phyloP scores from a whole-genome alignment of 176 grass and related monocot species.

The Juncus inflexus region DNA sequence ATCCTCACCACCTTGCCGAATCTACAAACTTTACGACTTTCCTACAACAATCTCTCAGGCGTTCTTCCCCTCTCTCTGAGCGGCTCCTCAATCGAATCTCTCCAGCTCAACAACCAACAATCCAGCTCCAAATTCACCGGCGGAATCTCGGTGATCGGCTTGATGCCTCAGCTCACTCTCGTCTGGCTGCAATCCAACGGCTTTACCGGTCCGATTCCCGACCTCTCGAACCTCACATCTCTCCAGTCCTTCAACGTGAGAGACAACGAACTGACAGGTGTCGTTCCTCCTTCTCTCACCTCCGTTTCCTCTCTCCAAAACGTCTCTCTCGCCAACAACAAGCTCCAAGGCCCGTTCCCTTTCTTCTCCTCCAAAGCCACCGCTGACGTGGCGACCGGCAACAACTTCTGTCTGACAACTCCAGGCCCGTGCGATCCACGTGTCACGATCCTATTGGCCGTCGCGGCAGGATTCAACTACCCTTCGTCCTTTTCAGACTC shows the following conservation, averaged over 20 bases:
- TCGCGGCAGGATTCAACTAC: constrained; percentile 72
- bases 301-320: constrained; percentile 30
- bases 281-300: constrained; percentile 48
- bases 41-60: constrained; percentile 65
- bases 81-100: constrained; percentile 35
- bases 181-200: constrained; percentile 72
- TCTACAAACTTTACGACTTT: constrained; percentile 43
- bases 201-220: constrained; percentile 69
- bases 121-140: constrained; percentile 49
- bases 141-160: constrained; percentile 43
- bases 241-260: constrained; percentile 61
- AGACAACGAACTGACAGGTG: constrained; percentile 67
- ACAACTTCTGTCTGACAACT: constrained; percentile 44
- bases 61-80: constrained; percentile 38
- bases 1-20: constrained; percentile 45
- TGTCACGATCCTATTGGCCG: constrained; percentile 49
- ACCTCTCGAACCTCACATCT: constrained; percentile 38
- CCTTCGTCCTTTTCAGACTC: constrained; percentile 38
- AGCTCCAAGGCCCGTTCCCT: constrained; percentile 63
- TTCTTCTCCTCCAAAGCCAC: constrained; percentile 13
- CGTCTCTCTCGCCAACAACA: constrained; percentile 58
- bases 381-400: constrained; percentile 41
- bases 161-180: constrained; percentile 45
- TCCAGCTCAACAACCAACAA: constrained; percentile 74
- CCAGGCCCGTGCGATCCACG: constrained; percentile 42